phyloP scores from a whole-genome alignment of 129 eudicot species.

The Cynara cardunculus region DNA sequence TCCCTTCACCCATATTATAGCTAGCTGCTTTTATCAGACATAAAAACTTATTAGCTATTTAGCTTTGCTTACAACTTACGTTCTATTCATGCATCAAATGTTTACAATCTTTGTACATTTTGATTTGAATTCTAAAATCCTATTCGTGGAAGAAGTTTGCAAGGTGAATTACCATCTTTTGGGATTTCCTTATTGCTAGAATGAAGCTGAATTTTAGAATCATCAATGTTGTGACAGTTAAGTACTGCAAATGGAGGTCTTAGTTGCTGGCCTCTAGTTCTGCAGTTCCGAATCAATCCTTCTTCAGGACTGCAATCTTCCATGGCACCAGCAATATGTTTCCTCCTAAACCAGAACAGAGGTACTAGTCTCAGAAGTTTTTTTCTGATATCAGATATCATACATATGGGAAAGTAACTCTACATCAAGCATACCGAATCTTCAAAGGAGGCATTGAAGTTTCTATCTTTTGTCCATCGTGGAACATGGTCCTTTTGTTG shows the following conservation, averaged over 20 bases:
- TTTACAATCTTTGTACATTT: constrained; percentile 9
- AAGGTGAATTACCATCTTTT: constrained; percentile 40
- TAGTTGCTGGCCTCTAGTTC: constrained; percentile 34
- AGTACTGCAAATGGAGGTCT: constrained; percentile 69
- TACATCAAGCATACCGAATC: constrained; percentile 50
- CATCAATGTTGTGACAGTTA: constrained; percentile 33
- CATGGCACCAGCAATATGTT: constrained; percentile 39
- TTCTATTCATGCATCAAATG: not conserved
- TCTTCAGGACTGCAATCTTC: constrained; percentile 36
- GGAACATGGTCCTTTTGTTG: constrained; percentile 75
- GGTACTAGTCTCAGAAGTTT: constrained; percentile 11
- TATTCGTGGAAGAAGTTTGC: constrained; percentile 7
- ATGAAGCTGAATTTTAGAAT: constrained; percentile 26
- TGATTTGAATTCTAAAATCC: not conserved
- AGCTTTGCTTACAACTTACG: constrained; percentile 10
- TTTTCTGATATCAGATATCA: not conserved
- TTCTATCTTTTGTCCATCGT: constrained; percentile 39
- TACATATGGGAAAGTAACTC: not conserved
- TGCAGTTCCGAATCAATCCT: constrained; percentile 29
- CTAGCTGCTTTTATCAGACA: constrained; percentile 36
- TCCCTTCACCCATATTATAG: constrained; percentile 39
- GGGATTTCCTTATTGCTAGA: constrained; percentile 19
- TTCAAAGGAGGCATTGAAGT: constrained; percentile 53
- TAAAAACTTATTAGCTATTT: constrained; percentile 36
- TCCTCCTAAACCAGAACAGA: constrained; percentile 43